phyloP scores from a whole-genome alignment of 1,284 basidiomycete species.

The Marasmius tenuissimus region DNA sequence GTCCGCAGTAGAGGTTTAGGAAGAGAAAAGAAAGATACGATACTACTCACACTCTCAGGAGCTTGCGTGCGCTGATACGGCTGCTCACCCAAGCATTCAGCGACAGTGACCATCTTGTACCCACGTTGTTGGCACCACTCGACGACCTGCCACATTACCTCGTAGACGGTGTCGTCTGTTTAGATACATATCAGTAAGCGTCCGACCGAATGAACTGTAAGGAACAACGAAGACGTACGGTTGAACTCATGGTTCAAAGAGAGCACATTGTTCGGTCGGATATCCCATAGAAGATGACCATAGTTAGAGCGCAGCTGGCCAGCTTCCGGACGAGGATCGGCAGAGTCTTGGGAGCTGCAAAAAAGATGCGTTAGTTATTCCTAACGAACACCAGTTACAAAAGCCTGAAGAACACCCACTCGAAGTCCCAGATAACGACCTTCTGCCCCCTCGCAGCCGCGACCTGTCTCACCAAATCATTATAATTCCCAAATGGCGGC shows the following conservation, averaged over 20 bases:
- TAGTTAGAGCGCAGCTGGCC: not conserved
- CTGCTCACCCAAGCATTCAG: not conserved
- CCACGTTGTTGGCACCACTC: not conserved
- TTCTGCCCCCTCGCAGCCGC: conserved; percentile 20
- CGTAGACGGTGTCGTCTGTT: not conserved
- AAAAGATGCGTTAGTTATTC: not conserved
- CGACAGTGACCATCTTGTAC: not conserved
- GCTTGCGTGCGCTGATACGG: not conserved
- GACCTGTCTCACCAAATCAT: conserved; percentile 47
- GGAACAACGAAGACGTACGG: not conserved
- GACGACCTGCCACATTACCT: not conserved
- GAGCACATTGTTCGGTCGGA: not conserved
- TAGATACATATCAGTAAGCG: not conserved
- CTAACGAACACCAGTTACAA: not conserved
- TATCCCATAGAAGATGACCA: too few relatives aligned
- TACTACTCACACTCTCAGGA: not conserved
- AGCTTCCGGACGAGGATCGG: not conserved
- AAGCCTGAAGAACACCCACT: not conserved
- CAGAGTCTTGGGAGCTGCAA: not conserved
- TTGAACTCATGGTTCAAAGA: not conserved
- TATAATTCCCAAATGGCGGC: conserved; percentile 51
- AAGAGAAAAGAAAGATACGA: not conserved
- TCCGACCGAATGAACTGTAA: not conserved
- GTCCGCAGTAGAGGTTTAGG: too few relatives aligned
- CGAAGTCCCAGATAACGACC: conserved; percentile 6